Evolutionary conservation across 202 grass and related monocot genomes (phyloP), one percentile per base, ranked within the genome.

Genomic region (Eragrostis tef): DNA sequence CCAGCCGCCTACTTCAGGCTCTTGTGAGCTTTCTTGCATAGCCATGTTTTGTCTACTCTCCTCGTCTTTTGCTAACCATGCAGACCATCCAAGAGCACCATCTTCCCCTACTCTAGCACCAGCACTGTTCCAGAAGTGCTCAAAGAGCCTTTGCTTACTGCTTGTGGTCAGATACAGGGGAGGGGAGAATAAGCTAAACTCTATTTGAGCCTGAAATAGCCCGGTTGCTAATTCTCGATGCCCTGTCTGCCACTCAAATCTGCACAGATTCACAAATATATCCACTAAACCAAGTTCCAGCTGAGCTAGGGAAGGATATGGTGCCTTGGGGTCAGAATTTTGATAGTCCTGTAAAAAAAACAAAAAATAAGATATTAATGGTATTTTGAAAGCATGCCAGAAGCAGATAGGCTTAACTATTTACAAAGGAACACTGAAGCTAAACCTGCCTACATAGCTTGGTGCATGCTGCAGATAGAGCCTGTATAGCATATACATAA

Each of bases 401-500:
- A 54, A 83, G 71, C 20, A 76, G 34, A 67, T 48, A 74, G 73
- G 77, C 4, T 56, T 29, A 83, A 85, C 7, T 78, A 73, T 86
- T 82, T 67, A 72, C 36, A 83, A 58, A 64, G 83, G 53, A 83
- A 70, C 70, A 61, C 82, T 79, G 73, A 89, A 57, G 83, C 64
- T 83, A 69, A 93, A 98, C 92, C 95, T 98, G 90, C 90, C 82
- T 98, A 93, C 90, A 89, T 65, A 94, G 82, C 90, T 98, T 98
- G 82, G 84, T 79, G 72, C 88, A 89, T 76, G 90, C 84, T 78
- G 92, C 86, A 80, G 88, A 91, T 78, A 98, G 77, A 73, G 95
- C 88, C 46, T 94, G 90, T 78, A 94, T 71, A 70, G 95, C 95
- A 93, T 94, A 92, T 76, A 85, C 47, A 65, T 91, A 98, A 49